Conservation (phyloP, 192 early-diverging fungal species). For the Podila verticillata region DNA sequence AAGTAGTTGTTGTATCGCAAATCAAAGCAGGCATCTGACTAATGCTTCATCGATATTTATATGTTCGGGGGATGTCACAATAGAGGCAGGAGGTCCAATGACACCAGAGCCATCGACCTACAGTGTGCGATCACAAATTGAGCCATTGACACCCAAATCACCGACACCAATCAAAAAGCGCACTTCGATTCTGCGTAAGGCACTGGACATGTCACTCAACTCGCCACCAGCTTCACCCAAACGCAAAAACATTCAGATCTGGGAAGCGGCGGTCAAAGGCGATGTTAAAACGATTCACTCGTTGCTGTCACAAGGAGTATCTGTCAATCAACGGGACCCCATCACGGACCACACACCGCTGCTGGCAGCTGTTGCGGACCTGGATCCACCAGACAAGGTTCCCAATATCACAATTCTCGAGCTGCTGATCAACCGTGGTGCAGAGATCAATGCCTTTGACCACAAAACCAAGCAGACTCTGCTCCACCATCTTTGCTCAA, state of each 20-base stretch:
- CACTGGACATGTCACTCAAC: conserved; percentile 47
- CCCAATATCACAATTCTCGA: conserved; percentile 35
- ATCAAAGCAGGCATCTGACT: too few species aligned
- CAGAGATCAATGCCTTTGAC: conserved; percentile 50
- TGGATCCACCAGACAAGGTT: conserved; percentile 34
- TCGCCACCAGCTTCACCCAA: conserved; percentile 40
- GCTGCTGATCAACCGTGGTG: conserved; percentile 43
- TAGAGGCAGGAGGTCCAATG: not conserved
- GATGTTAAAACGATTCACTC: conserved; percentile 36
- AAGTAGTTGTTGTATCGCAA: too few species aligned
- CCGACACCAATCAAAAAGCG: conserved; percentile 15
- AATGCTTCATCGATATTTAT: not conserved
- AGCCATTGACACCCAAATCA: conserved; percentile 25
- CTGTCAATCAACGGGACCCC: conserved; percentile 48
- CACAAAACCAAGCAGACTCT: conserved; percentile 46
- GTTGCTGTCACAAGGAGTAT: conserved; percentile 34
- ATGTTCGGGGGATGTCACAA: too few species aligned
- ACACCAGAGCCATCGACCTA: conserved; percentile 3
- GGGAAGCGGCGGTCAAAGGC: conserved; percentile 45
- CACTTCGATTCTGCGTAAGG: conserved; percentile 41
- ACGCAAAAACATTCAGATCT: conserved; percentile 39
- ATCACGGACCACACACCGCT: conserved; percentile 39
- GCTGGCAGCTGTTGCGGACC: conserved; percentile 36
- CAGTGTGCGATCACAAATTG: conserved; percentile 1
- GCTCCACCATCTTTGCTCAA: conserved; percentile 37